A percentile compares a stretch with the other conserved stretches of the same genome.
phyloP scores from a whole-genome alignment of 179 eudicot genomes.

The Beta macrorhiza region DNA sequence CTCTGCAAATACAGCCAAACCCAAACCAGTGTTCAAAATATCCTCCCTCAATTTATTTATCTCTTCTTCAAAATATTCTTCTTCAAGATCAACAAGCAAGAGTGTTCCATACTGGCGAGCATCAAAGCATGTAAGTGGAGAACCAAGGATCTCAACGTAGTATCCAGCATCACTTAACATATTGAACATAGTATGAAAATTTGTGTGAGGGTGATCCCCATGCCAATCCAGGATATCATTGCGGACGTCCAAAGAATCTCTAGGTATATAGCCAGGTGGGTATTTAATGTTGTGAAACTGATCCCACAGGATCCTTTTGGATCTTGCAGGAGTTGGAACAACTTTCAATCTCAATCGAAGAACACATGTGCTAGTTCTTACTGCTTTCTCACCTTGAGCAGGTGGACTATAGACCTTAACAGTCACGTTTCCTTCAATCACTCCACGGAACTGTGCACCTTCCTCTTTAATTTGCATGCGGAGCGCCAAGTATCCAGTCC shows the following conservation, averaged over 20 bases:
- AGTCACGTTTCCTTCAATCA: slow-evolving; percentile 88
- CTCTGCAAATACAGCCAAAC: slow-evolving; percentile 84
- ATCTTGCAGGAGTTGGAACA: slow-evolving; percentile 84
- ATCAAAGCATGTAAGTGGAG: slow-evolving; percentile 97
- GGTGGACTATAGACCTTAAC: slow-evolving; percentile 77
- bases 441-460: slow-evolving; percentile 82
- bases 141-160: slow-evolving; percentile 90
- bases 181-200: slow-evolving; percentile 90
- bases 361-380: slow-evolving; percentile 65
- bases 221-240: slow-evolving; percentile 99
- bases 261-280: slow-evolving; percentile 96
- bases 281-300: slow-evolving; percentile 93
- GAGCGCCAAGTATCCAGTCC: slow-evolving; percentile 93
- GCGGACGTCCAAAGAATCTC: slow-evolving; percentile 98
- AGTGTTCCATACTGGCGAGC: slow-evolving; percentile 91
- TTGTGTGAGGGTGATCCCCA: slow-evolving; percentile 96
- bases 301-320: slow-evolving; percentile 84
- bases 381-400: slow-evolving; percentile 61
- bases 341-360: slow-evolving; percentile 77
- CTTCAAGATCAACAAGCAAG: slow-evolving; percentile 94
- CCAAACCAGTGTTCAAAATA: slow-evolving; percentile 65
- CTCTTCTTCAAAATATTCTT: slow-evolving; percentile 86
- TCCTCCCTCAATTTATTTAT: slow-evolving; percentile 76
- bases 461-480: slow-evolving; percentile 98
- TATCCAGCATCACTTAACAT: slow-evolving; percentile 94